Percentiles rank a stretch among this genome's conserved stretches.
phyloP scores from a whole-genome alignment of 2,329 filamentous ascomycete species.

The Rachicladosporium sp. region DNA sequence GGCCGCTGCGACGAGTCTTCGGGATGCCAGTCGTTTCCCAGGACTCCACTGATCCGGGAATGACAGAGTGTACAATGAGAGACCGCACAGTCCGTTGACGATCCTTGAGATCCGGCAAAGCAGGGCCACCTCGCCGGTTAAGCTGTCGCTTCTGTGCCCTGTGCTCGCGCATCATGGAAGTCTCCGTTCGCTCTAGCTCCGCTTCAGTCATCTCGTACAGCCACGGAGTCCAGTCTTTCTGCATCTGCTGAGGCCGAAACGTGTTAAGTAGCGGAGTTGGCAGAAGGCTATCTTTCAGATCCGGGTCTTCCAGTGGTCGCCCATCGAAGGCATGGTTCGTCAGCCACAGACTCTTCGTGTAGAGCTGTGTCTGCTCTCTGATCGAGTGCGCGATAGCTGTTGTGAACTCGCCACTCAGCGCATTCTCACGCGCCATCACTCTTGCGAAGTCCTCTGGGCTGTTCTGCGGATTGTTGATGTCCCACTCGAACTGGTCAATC shows the following conservation, averaged over 20 bases:
- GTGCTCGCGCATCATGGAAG: conserved; percentile 87
- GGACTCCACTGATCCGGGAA: conserved; percentile 70
- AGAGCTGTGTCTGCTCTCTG: conserved; percentile 87
- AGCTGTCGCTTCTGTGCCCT: conserved; percentile 89
- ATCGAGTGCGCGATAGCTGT: conserved; percentile 97
- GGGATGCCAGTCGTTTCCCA: conserved; percentile 79
- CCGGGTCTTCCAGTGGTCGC: conserved; percentile 79
- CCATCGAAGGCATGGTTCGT: conserved; percentile 92
- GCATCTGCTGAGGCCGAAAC: conserved; percentile 81
- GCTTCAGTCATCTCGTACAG: conserved; percentile 87
- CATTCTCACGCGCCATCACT: conserved; percentile 79
- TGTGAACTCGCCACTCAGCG: conserved; percentile 86
- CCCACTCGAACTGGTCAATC: conserved; percentile 97
- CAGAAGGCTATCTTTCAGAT: conserved; percentile 74
- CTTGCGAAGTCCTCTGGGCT: conserved; percentile 88
- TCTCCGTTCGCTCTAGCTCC: conserved; percentile 79
- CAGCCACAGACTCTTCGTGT: conserved; percentile 85
- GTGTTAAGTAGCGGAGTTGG: conserved; percentile 70
- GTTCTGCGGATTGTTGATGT: conserved; percentile 89
- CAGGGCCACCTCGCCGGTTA: conserved; percentile 82
- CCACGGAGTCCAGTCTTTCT: conserved; percentile 88
- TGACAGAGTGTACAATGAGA: conserved; percentile 78
- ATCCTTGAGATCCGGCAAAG: conserved; percentile 91
- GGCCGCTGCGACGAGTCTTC: conserved; percentile 43
- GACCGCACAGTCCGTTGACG: conserved; percentile 87